These are phyloP conservation scores for Ophiostoma sp. DNA, from an alignment of 2,329 filamentous ascomycete species.

Conservation along the genomic window DNA sequence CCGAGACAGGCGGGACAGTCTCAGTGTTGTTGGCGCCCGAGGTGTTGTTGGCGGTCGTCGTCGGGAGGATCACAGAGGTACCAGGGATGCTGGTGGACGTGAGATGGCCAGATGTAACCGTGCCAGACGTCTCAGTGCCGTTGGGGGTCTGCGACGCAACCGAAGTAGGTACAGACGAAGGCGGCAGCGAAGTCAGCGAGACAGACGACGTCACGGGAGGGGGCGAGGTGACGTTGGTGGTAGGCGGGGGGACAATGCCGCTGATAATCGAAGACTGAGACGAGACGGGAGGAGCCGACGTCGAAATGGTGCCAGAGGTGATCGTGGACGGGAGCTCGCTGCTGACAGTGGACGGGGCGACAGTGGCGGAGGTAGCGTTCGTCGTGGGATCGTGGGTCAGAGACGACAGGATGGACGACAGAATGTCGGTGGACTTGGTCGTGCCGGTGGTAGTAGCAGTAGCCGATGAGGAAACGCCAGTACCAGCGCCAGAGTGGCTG, in stretches of 20 bases:
- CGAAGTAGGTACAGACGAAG: background rate
- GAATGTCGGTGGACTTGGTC: background rate
- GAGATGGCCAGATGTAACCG: background rate
- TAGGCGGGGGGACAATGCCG: background rate
- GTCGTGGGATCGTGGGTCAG: constrained; percentile 14
- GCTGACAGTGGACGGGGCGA: background rate
- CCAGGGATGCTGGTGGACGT: background rate
- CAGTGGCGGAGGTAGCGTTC: background rate
- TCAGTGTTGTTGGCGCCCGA: background rate
- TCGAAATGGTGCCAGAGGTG: background rate
- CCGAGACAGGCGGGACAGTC: background rate
- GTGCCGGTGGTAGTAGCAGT: constrained; percentile 9
- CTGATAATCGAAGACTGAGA: constrained; percentile 6
- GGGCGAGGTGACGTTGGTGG: constrained; percentile 18
- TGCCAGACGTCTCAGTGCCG: constrained; percentile 10
- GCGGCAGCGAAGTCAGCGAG: constrained; percentile 11
- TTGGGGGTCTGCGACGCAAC: constrained; percentile 13
- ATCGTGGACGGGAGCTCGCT: background rate
- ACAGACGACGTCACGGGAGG: constrained; percentile 12
- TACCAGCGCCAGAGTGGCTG: constrained; percentile 23
- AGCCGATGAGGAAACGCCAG: constrained; percentile 6
- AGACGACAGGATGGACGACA: constrained; percentile 22
- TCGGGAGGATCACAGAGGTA: constrained; percentile 16
- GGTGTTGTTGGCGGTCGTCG: constrained; percentile 30
- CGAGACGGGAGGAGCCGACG: constrained; percentile 13